phyloP scores from a whole-genome alignment of 495 filamentous ascomycete species.

The Echria macrotheca region DNA sequence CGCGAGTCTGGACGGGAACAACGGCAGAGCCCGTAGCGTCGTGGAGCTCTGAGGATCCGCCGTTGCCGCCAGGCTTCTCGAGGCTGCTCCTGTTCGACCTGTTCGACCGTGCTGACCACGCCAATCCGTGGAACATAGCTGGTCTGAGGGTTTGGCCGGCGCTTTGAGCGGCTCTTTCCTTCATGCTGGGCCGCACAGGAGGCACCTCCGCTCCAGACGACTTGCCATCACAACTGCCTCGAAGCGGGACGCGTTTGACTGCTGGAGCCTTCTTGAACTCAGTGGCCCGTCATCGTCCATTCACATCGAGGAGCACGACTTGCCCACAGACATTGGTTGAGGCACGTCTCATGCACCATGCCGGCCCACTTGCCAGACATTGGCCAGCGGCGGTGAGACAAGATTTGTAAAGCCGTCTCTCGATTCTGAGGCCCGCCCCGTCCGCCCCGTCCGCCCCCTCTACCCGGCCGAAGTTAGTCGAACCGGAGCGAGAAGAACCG shows the following conservation, averaged over 20 bases:
- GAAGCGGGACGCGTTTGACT: not conserved
- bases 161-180: no score
- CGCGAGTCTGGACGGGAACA: conserved; percentile 2
- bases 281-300: conserved; percentile 9
- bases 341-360: conserved; percentile 7
- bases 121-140: no score
- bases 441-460: no score
- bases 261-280: not conserved
- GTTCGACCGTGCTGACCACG: no score
- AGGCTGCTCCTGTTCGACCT: no score
- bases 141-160: no score
- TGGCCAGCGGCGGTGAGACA: conserved; percentile 9
- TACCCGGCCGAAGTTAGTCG: no score
- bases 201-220: not conserved
- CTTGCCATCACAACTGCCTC: not conserved
- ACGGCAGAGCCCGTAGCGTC: not conserved
- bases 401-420: no score
- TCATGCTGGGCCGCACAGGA: no score
- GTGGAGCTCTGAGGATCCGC: conserved; percentile 2
- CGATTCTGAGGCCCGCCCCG: no score
- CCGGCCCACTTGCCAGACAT: not conserved
- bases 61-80: conserved; percentile 1
- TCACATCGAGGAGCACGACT: conserved; percentile 2
- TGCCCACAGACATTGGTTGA: conserved; percentile 3
- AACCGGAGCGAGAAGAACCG: no score